A percentile compares a stretch with the other conserved stretches of the same genome.
Evolutionary conservation across 2,329 filamentous ascomycete genomes (phyloP).

Genomic region (Pezicula carpinea): DNA sequence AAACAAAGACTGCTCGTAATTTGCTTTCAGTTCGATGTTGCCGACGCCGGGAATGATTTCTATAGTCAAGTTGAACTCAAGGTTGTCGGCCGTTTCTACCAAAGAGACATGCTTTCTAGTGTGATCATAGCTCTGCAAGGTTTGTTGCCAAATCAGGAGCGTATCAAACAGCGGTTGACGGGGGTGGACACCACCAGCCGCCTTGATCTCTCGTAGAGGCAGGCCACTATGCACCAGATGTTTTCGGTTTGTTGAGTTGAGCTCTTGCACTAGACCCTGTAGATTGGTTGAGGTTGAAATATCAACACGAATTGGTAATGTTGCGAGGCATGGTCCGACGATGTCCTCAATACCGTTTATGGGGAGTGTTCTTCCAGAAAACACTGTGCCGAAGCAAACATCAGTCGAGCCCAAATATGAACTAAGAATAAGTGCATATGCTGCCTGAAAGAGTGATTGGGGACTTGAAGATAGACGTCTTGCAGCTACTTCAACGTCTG

Average conservation of each 20-base stretch:
- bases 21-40: conserved; percentile 45
- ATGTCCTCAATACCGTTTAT: conserved; percentile 66
- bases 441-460: conserved; percentile 73
- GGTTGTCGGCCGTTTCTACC: conserved; percentile 58
- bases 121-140: conserved; percentile 39
- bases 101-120: conserved; percentile 42
- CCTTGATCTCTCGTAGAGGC: conserved; percentile 66
- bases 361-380: conserved; percentile 75
- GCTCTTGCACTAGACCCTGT: conserved; percentile 54
- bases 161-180: conserved; percentile 66
- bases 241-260: conserved; percentile 62
- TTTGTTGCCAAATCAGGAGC: conserved; percentile 82
- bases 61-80: conserved; percentile 72
- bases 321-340: conserved; percentile 75
- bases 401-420: conserved; percentile 61
- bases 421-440: conserved; percentile 60
- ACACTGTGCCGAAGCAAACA: conserved; percentile 71
- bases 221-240: conserved; percentile 60
- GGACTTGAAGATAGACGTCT: conserved; percentile 37
- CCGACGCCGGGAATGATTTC: conserved; percentile 64
- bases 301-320: conserved; percentile 67
- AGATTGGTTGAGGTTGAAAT: conserved; percentile 46
- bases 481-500: conserved; percentile 19
- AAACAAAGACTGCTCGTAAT: conserved; percentile 49
- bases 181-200: conserved; percentile 48